phyloP scores from a whole-genome alignment of 768 basidiomycete species.

The Phylloporus arenicola region DNA sequence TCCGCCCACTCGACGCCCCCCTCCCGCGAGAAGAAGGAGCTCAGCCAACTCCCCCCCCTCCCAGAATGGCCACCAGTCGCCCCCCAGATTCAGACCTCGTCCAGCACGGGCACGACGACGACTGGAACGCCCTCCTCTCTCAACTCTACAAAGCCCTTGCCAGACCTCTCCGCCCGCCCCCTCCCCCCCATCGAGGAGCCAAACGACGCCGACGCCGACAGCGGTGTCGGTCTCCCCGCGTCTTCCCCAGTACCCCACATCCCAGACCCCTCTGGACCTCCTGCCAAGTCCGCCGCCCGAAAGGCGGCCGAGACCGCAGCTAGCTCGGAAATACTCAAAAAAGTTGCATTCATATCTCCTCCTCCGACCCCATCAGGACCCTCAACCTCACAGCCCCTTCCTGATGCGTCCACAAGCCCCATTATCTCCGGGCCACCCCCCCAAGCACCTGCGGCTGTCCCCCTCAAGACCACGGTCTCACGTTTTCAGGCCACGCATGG shows the following conservation, averaged over 20 bases:
- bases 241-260: conserved; percentile 26
- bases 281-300: conserved; percentile 30
- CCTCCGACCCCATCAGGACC: conserved; percentile 60
- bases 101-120: conserved; percentile 20
- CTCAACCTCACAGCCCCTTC: conserved; percentile 44
- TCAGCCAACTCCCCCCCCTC: conserved; percentile 53
- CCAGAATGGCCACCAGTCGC: conserved; percentile 56
- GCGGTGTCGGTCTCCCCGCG: conserved; percentile 33
- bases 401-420: conserved; percentile 39
- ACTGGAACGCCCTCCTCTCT: conserved; percentile 40
- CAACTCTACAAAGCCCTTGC: conserved; percentile 63
- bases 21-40: conserved; percentile 52
- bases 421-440: conserved; percentile 27
- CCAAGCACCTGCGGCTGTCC: conserved; percentile 27
- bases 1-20: conserved; percentile 24
- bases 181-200: conserved; percentile 46
- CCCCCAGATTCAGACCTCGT: conserved; percentile 27
- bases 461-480: conserved; percentile 62
- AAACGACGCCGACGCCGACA: conserved; percentile 30
- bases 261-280: conserved; percentile 18
- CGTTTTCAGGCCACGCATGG: conserved; percentile 72
- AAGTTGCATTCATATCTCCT: conserved; percentile 84
- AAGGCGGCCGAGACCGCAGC: conserved; percentile 33
- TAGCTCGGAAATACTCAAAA: conserved; percentile 59
- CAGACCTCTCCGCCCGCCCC: conserved; percentile 52